Evolutionary conservation across 495 filamentous ascomycete genomes (phyloP).

Genomic region (Aspergillus olivimuriae): DNA sequence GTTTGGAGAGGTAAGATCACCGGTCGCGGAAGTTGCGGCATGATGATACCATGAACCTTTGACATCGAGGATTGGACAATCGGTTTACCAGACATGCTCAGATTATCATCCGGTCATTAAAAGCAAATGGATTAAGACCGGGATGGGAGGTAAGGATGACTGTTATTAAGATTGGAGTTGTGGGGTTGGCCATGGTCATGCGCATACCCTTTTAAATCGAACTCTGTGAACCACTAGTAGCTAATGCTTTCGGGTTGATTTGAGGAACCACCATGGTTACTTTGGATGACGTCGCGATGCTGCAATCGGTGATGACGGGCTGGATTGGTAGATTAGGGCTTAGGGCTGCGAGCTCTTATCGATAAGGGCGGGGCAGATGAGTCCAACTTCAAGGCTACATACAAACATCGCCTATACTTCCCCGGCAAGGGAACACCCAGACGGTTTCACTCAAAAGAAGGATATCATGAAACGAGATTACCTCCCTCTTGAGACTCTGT

Average conservation of each 20-base stretch:
- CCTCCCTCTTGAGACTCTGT: constrained; percentile 51
- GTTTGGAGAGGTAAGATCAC: constrained; percentile 13
- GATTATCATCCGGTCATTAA: too few species aligned
- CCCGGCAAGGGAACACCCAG: background rate
- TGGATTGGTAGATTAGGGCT: constrained; percentile 8
- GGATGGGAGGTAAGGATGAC: background rate
- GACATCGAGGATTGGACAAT: constrained; percentile 10
- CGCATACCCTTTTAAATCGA: too few species aligned
- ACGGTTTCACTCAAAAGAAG: background rate
- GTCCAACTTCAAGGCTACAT: background rate
- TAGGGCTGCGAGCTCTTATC: constrained; percentile 9
- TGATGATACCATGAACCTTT: constrained; percentile 5
- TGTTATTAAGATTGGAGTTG: too few species aligned
- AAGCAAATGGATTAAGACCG: too few species aligned
- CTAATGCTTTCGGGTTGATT: too few species aligned
- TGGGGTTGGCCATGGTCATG: too few species aligned
- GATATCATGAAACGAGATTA: constrained; percentile 47
- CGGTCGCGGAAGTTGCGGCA: constrained; percentile 7
- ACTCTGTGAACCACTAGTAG: too few species aligned
- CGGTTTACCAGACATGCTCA: constrained; percentile 7
- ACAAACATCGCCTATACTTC: background rate
- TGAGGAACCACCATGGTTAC: background rate
- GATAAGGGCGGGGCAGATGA: constrained; percentile 2
- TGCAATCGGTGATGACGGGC: constrained; percentile 17
- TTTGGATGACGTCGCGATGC: constrained; percentile 29